phyloP scores from a whole-genome alignment of 2,329 filamentous ascomycete species.

The Zasmidium angulare region DNA sequence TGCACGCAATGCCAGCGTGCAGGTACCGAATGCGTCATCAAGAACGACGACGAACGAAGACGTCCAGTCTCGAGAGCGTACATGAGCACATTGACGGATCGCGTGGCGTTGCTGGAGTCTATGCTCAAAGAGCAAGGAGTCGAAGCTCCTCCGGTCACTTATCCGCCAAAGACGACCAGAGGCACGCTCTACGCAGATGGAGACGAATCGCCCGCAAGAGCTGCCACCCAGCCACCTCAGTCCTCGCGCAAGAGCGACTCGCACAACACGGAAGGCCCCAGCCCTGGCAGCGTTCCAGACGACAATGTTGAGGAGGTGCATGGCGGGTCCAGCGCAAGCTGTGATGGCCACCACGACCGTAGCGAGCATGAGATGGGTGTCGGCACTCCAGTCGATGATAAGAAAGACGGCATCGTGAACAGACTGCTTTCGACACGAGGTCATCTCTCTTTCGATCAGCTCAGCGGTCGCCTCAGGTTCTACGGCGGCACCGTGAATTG shows the following conservation, averaged over 20 bases:
- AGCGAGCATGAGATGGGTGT: constrained; percentile 12
- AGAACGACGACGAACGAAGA: constrained; percentile 28
- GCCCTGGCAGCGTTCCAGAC: constrained; percentile 17
- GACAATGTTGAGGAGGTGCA: constrained; percentile 15
- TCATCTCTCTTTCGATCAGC: constrained; percentile 29
- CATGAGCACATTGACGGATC: constrained; percentile 27
- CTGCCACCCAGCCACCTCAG: neutral
- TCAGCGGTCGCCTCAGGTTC: constrained; percentile 24
- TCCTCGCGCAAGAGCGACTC: constrained; percentile 5
- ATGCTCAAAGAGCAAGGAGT: constrained; percentile 26
- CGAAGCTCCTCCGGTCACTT: constrained; percentile 21
- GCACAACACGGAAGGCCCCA: constrained; percentile 13
- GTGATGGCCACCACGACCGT: constrained; percentile 11
- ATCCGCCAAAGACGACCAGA: constrained; percentile 28
- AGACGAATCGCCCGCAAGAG: constrained; percentile 21
- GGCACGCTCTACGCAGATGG: constrained; percentile 21
- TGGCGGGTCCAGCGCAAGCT: constrained; percentile 11
- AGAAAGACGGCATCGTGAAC: constrained; percentile 25
- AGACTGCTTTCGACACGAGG: constrained; percentile 26
- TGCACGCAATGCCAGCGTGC: constrained; percentile 27
- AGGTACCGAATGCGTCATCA: constrained; percentile 26
- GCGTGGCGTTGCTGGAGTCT: constrained; percentile 25
- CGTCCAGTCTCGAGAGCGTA: constrained; percentile 27
- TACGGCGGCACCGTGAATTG: constrained; percentile 28
- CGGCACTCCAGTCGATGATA: constrained; percentile 24